phyloP scores from a whole-genome alignment of 2,329 filamentous ascomycete genomes.

The Alternaria conjuncta region DNA sequence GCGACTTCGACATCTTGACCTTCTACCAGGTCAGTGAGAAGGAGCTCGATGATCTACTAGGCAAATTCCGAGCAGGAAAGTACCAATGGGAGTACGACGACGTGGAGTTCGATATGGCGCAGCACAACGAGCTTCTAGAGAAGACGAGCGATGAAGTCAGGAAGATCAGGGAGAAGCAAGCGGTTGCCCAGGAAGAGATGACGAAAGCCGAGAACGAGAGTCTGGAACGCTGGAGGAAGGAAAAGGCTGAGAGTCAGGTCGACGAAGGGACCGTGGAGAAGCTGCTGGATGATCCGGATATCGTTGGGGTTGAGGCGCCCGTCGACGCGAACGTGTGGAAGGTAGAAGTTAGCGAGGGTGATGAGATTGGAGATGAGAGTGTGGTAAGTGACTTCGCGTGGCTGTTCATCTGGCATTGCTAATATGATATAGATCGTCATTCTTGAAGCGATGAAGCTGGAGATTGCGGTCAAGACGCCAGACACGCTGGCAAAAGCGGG shows the following conservation, averaged over 20 bases:
- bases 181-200: conserved; percentile 57
- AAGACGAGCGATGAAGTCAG: conserved; percentile 57
- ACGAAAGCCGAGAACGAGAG: conserved; percentile 56
- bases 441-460: conserved; percentile 57
- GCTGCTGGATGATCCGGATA: conserved; percentile 53
- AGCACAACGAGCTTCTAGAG: conserved; percentile 58
- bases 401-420: not conserved
- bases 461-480: conserved; percentile 53
- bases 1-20: conserved; percentile 63
- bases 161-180: conserved; percentile 55
- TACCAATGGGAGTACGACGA: conserved; percentile 61
- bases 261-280: conserved; percentile 58
- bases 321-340: conserved; percentile 58
- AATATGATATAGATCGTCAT: conserved; percentile 42
- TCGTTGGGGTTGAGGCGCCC: conserved; percentile 50
- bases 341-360: conserved; percentile 49
- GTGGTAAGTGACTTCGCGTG: conserved; percentile 25
- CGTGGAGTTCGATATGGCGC: conserved; percentile 61
- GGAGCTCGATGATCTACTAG: conserved; percentile 58
- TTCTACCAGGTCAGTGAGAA: conserved; percentile 61
- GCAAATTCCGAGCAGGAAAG: conserved; percentile 57
- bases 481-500: conserved; percentile 23
- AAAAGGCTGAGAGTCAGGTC: conserved; percentile 53
- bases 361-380: conserved; percentile 42
- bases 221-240: conserved; percentile 51